Evolutionary conservation across 495 filamentous ascomycete species (phyloP).

Genomic region (Talaromyces adpressus): DNA sequence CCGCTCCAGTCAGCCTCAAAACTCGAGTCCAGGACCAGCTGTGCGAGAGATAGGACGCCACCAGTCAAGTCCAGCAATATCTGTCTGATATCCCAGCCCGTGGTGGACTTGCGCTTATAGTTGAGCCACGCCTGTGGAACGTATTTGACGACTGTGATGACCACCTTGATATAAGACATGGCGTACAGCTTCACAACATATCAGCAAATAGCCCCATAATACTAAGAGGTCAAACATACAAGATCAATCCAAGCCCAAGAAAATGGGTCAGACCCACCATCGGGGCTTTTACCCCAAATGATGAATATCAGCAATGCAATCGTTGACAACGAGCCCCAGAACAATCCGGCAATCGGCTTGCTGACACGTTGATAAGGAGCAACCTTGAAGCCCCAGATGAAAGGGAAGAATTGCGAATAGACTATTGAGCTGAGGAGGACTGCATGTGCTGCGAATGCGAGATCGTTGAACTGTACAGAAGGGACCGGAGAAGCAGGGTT

Average conservation of each 20-base stretch:
- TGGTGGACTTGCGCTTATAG: conserved; percentile 72
- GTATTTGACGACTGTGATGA: conserved; percentile 86
- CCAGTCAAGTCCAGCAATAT: conserved; percentile 82
- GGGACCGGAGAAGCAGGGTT: conserved; percentile 63
- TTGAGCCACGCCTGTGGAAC: conserved; percentile 80
- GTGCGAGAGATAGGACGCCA: conserved; percentile 72
- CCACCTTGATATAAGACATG: conserved; percentile 79
- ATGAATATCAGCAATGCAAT: conserved; percentile 49
- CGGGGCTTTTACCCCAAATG: conserved; percentile 41
- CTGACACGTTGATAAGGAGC: conserved; percentile 49
- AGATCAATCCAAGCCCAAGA: conserved; percentile 76
- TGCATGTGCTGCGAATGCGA: conserved; percentile 79
- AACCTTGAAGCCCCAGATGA: conserved; percentile 68
- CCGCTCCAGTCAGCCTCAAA: conserved; percentile 84
- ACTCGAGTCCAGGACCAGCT: conserved; percentile 78
- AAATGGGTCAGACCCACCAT: conserved; percentile 44
- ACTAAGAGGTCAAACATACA: conserved; percentile 39
- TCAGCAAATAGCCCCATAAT: not conserved
- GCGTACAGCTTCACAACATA: conserved; percentile 58
- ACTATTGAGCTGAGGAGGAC: conserved; percentile 58
- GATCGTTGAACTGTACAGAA: conserved; percentile 84
- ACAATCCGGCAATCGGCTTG: conserved; percentile 56
- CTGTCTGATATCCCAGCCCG: conserved; percentile 79
- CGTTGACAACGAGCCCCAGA: conserved; percentile 55
- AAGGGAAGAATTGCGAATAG: conserved; percentile 65